A percentile compares a stretch with the other conserved stretches of the same genome.
These are phyloP conservation scores for Obba rivulosa DNA, from an alignment of 768 basidiomycete genomes.

Conservation along the genomic window DNA sequence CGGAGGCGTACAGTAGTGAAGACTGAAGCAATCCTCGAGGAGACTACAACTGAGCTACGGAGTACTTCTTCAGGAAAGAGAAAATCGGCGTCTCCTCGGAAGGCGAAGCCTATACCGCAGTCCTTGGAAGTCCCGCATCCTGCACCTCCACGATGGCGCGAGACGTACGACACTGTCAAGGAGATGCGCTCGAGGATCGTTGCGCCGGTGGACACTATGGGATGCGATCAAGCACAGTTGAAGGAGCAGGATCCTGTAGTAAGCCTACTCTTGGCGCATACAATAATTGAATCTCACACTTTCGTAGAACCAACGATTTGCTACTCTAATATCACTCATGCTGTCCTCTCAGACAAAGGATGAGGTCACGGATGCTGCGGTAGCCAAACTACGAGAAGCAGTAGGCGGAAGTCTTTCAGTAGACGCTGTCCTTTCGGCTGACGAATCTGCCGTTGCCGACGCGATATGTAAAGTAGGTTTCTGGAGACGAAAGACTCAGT, in stretches of 20 bases:
- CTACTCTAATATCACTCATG: conserved; percentile 90
- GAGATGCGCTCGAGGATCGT: conserved; percentile 65
- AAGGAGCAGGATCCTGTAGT: conserved; percentile 67
- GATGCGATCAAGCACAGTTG: conserved; percentile 67
- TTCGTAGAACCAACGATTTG: conserved; percentile 71
- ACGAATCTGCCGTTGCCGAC: conserved; percentile 55
- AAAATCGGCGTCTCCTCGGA: conserved; percentile 9
- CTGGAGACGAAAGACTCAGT: conserved; percentile 86
- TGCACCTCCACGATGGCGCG: conserved; percentile 15
- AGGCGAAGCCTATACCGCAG: conserved; percentile 10
- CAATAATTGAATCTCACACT: neutral
- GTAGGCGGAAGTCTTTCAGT: conserved; percentile 80
- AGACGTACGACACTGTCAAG: conserved; percentile 67
- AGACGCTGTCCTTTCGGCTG: conserved; percentile 57
- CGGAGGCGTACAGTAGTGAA: neutral
- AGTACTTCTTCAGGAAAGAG: no score
- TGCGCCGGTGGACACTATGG: conserved; percentile 93
- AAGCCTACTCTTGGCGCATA: neutral
- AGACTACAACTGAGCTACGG: no score
- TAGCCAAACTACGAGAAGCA: conserved; percentile 62
- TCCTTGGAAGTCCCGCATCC: conserved; percentile 14
- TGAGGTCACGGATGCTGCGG: conserved; percentile 77
- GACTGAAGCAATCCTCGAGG: neutral
- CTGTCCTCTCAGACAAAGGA: conserved; percentile 95
- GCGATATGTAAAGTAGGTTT: conserved; percentile 91